A percentile compares a stretch with the other conserved stretches of the same genome.
Conservation (phyloP, 2,329 filamentous ascomycete species). For the Clathrospora elynae region DNA sequence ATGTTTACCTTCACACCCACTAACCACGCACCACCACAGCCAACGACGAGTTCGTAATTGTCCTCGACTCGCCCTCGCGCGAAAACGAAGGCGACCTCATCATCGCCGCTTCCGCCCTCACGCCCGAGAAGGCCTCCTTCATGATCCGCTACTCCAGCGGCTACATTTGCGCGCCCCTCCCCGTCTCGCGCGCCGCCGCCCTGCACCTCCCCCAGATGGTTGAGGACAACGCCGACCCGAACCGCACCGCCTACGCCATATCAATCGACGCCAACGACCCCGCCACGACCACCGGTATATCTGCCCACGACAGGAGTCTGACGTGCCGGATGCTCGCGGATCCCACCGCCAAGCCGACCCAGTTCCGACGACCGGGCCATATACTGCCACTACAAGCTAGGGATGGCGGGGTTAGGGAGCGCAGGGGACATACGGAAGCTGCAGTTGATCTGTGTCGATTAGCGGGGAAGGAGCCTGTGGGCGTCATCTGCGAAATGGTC, state of each 20-base stretch:
- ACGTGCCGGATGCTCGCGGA: conserved; percentile 80
- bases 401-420: conserved; percentile 77
- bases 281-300: conserved; percentile 79
- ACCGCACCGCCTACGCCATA: conserved; percentile 90
- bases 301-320: conserved; percentile 81
- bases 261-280: conserved; percentile 79
- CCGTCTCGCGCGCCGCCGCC: conserved; percentile 67
- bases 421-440: conserved; percentile 90
- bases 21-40: conserved; percentile 33
- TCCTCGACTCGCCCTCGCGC: conserved; percentile 87
- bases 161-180: conserved; percentile 86
- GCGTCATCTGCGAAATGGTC: conserved; percentile 89
- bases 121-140: conserved; percentile 91
- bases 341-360: conserved; percentile 56
- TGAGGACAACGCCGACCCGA: conserved; percentile 72
- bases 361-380: conserved; percentile 85
- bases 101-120: conserved; percentile 84
- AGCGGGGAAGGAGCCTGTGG: conserved; percentile 73
- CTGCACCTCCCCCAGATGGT: conserved; percentile 93
- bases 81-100: conserved; percentile 99
- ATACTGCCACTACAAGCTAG: conserved; percentile 82
- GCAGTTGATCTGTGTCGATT: conserved; percentile 87
- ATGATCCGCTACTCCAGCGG: conserved; percentile 89
- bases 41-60: conserved; percentile 86
- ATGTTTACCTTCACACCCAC: not conserved